Percentiles rank a stretch among this genome's conserved stretches.
These are phyloP conservation scores for Styphnolobium japonicum DNA, from an alignment of 306 rosid species.

Conservation along the genomic window DNA sequence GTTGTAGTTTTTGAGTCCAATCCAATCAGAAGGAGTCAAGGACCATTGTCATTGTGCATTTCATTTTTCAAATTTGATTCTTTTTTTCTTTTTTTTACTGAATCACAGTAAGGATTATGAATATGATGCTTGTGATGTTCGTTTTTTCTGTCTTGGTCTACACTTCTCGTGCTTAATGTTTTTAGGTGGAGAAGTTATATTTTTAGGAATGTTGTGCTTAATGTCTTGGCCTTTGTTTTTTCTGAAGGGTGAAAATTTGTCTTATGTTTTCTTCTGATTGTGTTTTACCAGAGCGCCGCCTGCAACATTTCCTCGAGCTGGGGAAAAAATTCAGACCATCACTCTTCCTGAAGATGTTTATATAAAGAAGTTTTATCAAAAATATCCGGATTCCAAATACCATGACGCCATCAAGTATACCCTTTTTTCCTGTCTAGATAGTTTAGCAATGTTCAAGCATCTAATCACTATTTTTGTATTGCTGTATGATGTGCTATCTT, in stretches of 20 bases:
- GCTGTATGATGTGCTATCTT: background rate
- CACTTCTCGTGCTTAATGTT: background rate
- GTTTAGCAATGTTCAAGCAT: background rate
- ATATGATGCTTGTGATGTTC: background rate
- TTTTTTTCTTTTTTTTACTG: background rate
- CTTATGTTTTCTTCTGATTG: background rate
- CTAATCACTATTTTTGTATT: background rate
- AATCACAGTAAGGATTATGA: background rate
- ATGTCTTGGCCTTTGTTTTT: background rate
- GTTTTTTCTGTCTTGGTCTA: background rate
- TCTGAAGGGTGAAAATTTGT: background rate
- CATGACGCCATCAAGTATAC: conserved; percentile 73
- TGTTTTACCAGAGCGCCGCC: conserved; percentile 72
- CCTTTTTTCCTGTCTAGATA: conserved; percentile 19
- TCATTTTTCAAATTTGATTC: background rate
- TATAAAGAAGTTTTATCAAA: conserved; percentile 65
- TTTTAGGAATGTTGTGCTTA: no score
- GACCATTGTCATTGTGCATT: background rate
- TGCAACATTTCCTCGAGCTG: conserved; percentile 66
- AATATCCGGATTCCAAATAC: conserved; percentile 69
- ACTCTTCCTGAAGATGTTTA: conserved; percentile 83
- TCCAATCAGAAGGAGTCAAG: no score
- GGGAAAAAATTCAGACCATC: conserved; percentile 61
- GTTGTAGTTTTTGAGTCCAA: background rate
- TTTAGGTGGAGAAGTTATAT: background rate